Percentiles rank a stretch among this genome's conserved stretches.
Conservation (phyloP, 768 basidiomycete genomes). For the Xanthoconium purpureum region DNA sequence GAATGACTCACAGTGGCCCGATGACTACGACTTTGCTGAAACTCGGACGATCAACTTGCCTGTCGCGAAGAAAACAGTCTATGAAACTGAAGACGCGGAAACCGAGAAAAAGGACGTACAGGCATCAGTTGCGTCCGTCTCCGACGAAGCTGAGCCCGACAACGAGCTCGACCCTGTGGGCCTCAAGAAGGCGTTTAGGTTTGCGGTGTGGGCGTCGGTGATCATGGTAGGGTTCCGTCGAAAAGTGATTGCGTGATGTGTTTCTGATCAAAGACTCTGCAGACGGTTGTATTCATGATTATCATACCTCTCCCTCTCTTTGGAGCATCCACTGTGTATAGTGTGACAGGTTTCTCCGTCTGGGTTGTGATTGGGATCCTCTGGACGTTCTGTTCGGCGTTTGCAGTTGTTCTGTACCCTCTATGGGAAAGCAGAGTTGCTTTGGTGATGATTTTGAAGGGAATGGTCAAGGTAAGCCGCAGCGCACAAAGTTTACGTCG, state of each 20-base stretch:
- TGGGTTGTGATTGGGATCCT: slow-evolving; percentile 83
- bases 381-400: slow-evolving; percentile 78
- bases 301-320: slow-evolving; percentile 85
- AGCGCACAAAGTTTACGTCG: neutral
- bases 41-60: slow-evolving; percentile 74
- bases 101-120: slow-evolving; percentile 37
- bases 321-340: slow-evolving; percentile 73
- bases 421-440: slow-evolving; percentile 79
- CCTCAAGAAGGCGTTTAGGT: slow-evolving; percentile 72
- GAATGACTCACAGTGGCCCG: slow-evolving; percentile 56
- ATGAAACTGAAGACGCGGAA: slow-evolving; percentile 25
- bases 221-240: slow-evolving; percentile 47
- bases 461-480: slow-evolving; percentile 57
- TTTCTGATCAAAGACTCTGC: neutral
- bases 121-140: slow-evolving; percentile 35
- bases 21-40: slow-evolving; percentile 74
- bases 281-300: slow-evolving; percentile 65
- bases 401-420: slow-evolving; percentile 80
- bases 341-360: slow-evolving; percentile 58
- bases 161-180: slow-evolving; percentile 62
- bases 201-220: slow-evolving; percentile 75
- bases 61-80: slow-evolving; percentile 6
- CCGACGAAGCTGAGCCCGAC: slow-evolving; percentile 40
- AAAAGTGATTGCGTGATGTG: neutral
- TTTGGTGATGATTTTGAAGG: slow-evolving; percentile 52